These are phyloP conservation scores for Nigrograna mackinnonii DNA, from an alignment of 2,329 filamentous ascomycete genomes.

Conservation along the genomic window DNA sequence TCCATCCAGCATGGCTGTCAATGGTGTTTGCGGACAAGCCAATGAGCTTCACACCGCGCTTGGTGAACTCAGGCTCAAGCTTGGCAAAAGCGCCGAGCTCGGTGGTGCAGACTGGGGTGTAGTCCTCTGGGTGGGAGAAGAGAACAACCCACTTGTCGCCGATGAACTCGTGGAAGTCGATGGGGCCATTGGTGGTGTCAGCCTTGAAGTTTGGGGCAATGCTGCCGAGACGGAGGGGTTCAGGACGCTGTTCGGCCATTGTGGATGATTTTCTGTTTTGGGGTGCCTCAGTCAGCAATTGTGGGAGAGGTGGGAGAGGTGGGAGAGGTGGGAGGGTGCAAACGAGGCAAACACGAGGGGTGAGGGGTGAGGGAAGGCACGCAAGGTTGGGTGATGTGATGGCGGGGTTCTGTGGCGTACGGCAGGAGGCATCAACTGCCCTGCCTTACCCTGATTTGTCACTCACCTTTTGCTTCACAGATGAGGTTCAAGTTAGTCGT, in stretches of 20 bases:
- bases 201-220: conserved; percentile 71
- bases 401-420: too few relatives aligned
- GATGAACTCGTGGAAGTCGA: conserved; percentile 74
- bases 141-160: conserved; percentile 71
- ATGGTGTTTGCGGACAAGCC: conserved; percentile 58
- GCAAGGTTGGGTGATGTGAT: too few relatives aligned
- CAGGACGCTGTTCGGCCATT: conserved; percentile 6
- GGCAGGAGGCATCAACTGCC: too few relatives aligned
- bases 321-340: conserved; percentile 7
- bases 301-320: conserved; percentile 13
- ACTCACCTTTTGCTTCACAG: too few relatives aligned
- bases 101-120: conserved; percentile 65
- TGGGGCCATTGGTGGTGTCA: conserved; percentile 66
- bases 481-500: too few relatives aligned
- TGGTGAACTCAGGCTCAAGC: conserved; percentile 66
- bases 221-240: conserved; percentile 62
- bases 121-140: conserved; percentile 70
- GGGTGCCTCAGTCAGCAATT: background rate
- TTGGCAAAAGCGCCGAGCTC: conserved; percentile 67
- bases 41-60: conserved; percentile 65
- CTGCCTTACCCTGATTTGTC: too few relatives aligned
- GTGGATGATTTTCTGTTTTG: background rate
- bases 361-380: too few relatives aligned
- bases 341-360: conserved; percentile 33
- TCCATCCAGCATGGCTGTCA: conserved; percentile 55